Conservation (phyloP, 176 grass and related monocot species). For the Avena eriantha region DNA sequence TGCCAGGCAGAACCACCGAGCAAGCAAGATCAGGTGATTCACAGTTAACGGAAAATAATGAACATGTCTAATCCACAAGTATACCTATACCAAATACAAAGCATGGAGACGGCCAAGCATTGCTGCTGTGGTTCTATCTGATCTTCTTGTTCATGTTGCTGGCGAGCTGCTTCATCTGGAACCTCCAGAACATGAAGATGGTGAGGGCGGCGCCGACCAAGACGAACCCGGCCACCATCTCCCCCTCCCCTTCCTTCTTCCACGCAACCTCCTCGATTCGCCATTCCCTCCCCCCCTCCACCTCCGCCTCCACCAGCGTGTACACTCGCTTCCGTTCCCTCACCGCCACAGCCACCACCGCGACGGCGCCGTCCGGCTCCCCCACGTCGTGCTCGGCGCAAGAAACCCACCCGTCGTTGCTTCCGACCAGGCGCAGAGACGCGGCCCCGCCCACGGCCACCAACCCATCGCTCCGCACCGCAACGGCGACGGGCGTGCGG, state of each 20-base stretch:
- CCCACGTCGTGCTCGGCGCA: constrained; percentile 51
- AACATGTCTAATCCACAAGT: constrained; percentile 35
- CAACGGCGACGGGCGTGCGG: constrained; percentile 49
- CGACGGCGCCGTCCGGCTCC: constrained; percentile 48
- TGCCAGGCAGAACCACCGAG: constrained; percentile 3
- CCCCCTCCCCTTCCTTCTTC: constrained; percentile 66
- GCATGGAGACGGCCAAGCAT: constrained; percentile 3
- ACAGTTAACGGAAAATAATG: not conserved
- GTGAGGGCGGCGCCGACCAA: constrained; percentile 65
- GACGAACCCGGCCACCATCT: constrained; percentile 67
- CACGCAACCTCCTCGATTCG: constrained; percentile 84
- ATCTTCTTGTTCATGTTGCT: constrained; percentile 89
- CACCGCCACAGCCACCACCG: constrained; percentile 55
- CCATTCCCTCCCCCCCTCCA: constrained; percentile 45
- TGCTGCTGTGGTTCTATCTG: constrained; percentile 37
- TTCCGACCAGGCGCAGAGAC: constrained; percentile 51
- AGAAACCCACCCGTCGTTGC: constrained; percentile 70
- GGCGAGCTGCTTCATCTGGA: constrained; percentile 81
- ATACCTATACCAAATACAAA: constrained; percentile 4
- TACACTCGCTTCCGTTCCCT: constrained; percentile 69
- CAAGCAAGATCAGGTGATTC: not conserved
- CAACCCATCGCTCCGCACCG: constrained; percentile 56
- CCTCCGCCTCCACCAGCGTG: constrained; percentile 48
- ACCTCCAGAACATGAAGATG: constrained; percentile 89
- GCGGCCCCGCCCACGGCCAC: constrained; percentile 49